These are phyloP conservation scores for Blastomyces gilchristii DNA, from an alignment of 2,329 filamentous ascomycete species.

Conservation along the genomic window DNA sequence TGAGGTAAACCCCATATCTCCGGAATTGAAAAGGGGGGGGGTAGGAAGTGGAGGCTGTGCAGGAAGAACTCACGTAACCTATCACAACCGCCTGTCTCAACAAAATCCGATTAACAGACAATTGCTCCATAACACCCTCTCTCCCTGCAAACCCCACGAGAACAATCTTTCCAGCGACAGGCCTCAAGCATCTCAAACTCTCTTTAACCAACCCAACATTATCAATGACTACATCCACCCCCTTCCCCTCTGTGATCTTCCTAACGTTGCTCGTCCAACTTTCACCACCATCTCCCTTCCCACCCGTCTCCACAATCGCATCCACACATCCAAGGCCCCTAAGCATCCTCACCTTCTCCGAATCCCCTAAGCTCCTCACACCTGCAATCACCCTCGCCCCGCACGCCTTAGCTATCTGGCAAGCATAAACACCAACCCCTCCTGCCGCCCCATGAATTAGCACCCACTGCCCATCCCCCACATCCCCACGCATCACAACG, in stretches of 20 bases:
- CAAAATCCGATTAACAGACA: slow-evolving; percentile 46
- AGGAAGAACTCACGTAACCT: slow-evolving; percentile 35
- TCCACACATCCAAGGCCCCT: slow-evolving; percentile 9
- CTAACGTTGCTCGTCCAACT: slow-evolving; percentile 45
- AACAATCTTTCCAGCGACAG: slow-evolving; percentile 44
- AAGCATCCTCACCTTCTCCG: slow-evolving; percentile 8
- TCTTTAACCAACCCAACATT: slow-evolving; percentile 47
- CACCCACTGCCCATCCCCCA: slow-evolving; percentile 41
- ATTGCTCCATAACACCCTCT: slow-evolving; percentile 43
- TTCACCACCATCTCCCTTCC: slow-evolving; percentile 11
- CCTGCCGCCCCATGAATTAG: slow-evolving; percentile 48
- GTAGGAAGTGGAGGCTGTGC: too few species aligned
- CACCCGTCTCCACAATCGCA: slow-evolving; percentile 11
- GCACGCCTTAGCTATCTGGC: slow-evolving; percentile 45
- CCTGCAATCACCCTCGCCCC: slow-evolving; percentile 47
- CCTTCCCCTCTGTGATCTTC: slow-evolving; percentile 38
- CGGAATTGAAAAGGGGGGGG: background rate
- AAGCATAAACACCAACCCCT: slow-evolving; percentile 46
- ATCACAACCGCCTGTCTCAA: slow-evolving; percentile 45
- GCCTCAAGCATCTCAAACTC: slow-evolving; percentile 44
- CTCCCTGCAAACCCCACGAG: slow-evolving; percentile 50
- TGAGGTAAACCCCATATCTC: background rate
- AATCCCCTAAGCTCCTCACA: slow-evolving; percentile 37
- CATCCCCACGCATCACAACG: slow-evolving; percentile 22
- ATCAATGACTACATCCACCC: slow-evolving; percentile 51